These are phyloP conservation scores for Pycnococcus provasolii DNA, from an alignment of 139 green algal species.

Conservation along the genomic window DNA sequence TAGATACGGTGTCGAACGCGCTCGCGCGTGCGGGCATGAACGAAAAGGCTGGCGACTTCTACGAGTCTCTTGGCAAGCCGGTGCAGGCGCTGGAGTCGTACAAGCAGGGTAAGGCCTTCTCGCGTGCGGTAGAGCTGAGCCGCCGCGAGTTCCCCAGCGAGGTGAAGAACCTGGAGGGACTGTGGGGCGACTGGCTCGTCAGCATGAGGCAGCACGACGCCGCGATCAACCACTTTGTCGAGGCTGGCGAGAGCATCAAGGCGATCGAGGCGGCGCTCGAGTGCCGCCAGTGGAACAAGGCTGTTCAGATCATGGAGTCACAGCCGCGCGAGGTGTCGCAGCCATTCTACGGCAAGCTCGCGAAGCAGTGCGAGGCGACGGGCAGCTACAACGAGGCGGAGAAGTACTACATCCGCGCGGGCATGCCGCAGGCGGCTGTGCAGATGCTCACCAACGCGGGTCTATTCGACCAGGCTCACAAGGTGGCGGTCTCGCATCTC, in stretches of 20 bases:
- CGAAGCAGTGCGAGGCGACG: slow-evolving; percentile 25
- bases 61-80: slow-evolving; percentile 43
- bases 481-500: slow-evolving; percentile 59
- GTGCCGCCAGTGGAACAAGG: slow-evolving; percentile 58
- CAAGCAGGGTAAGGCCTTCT: slow-evolving; percentile 27
- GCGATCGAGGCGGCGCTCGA: slow-evolving; percentile 69
- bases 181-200: slow-evolving; percentile 73
- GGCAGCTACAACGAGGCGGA: slow-evolving; percentile 58
- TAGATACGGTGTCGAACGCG: slow-evolving; percentile 46
- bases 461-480: slow-evolving; percentile 64
- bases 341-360: slow-evolving; percentile 50
- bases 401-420: slow-evolving; percentile 56
- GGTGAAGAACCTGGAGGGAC: slow-evolving; percentile 60
- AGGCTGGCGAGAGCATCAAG: slow-evolving; percentile 54
- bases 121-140: slow-evolving; percentile 32
- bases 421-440: slow-evolving; percentile 43
- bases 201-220: slow-evolving; percentile 57
- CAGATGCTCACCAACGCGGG: slow-evolving; percentile 63
- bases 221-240: slow-evolving; percentile 74
- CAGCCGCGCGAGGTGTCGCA: slow-evolving; percentile 26
- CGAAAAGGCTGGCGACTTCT: slow-evolving; percentile 56
- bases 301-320: slow-evolving; percentile 31
- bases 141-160: slow-evolving; percentile 26
- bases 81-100: slow-evolving; percentile 41
- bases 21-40: slow-evolving; percentile 48